Evolutionary conservation across 805 yeast species (phyloP).

Genomic region (Metschnikowia matae): DNA sequence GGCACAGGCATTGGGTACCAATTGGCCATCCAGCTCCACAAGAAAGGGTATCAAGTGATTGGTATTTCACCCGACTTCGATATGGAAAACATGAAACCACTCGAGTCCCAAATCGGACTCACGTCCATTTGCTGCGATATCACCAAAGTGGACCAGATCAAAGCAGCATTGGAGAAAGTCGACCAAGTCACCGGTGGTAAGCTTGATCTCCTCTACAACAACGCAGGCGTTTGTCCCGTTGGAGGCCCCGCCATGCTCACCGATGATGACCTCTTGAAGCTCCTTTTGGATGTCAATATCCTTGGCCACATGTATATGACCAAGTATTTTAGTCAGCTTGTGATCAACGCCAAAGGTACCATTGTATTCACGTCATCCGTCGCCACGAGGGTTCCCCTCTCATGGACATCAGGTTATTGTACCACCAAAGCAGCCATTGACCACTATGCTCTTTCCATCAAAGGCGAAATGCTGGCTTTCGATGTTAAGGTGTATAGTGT

Average conservation of each 20-base stretch:
- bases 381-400: conserved; percentile 27
- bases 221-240: conserved; percentile 34
- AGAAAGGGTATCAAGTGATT: conserved; percentile 36
- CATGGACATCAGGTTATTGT: conserved; percentile 32
- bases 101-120: conserved; percentile 23
- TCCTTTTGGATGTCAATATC: conserved; percentile 32
- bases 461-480: conserved; percentile 32
- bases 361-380: conserved; percentile 38
- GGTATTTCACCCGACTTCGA: conserved; percentile 30
- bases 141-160: conserved; percentile 17
- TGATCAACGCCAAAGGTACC: conserved; percentile 31
- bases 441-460: conserved; percentile 30
- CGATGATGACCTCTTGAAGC: conserved; percentile 20
- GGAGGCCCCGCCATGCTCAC: conserved; percentile 32
- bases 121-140: conserved; percentile 34
- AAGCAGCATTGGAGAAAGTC: conserved; percentile 21
- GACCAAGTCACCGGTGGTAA: conserved; percentile 25
- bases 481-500: conserved; percentile 39
- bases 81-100: conserved; percentile 24
- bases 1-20: conserved; percentile 17
- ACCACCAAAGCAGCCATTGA: conserved; percentile 40
- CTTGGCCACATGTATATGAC: conserved; percentile 37
- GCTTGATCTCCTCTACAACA: conserved; percentile 38
- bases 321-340: conserved; percentile 26
- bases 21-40: conserved; percentile 12